These are phyloP conservation scores for Claviceps capensis DNA, from an alignment of 2,329 filamentous ascomycete genomes.

Conservation along the genomic window DNA sequence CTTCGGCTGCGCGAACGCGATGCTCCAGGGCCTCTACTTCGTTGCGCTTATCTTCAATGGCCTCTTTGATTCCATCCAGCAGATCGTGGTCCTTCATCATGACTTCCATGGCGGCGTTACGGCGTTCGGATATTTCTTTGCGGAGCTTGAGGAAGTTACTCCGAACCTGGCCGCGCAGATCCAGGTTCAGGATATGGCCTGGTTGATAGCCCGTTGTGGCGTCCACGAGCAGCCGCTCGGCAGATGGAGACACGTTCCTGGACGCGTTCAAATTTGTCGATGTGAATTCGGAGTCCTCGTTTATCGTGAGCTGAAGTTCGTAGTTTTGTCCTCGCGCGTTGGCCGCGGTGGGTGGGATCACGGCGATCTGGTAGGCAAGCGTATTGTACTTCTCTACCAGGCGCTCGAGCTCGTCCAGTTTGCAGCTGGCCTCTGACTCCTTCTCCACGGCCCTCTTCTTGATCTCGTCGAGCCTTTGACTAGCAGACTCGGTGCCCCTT, in stretches of 20 bases:
- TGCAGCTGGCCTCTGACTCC: constrained; percentile 73
- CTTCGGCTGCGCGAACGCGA: constrained; percentile 72
- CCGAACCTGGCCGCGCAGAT: constrained; percentile 73
- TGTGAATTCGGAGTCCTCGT: constrained; percentile 63
- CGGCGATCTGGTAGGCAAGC: constrained; percentile 79
- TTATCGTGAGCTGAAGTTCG: constrained; percentile 73
- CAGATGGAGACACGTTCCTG: constrained; percentile 25
- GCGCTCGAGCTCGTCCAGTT: constrained; percentile 84
- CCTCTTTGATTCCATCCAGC: constrained; percentile 88
- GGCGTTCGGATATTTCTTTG: constrained; percentile 84
- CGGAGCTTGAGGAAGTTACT: constrained; percentile 62
- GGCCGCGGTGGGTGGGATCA: constrained; percentile 72
- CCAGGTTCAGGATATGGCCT: constrained; percentile 74
- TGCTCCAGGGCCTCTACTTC: constrained; percentile 90
- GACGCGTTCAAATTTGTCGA: constrained; percentile 41
- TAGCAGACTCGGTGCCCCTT: constrained; percentile 67
- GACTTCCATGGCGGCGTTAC: constrained; percentile 67
- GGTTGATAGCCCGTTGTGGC: constrained; percentile 78
- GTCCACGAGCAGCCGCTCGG: constrained; percentile 69
- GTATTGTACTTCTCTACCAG: constrained; percentile 88
- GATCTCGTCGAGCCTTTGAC: constrained; percentile 65
- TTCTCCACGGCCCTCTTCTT: constrained; percentile 74
- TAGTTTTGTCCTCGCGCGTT: constrained; percentile 79
- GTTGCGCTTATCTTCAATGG: constrained; percentile 85
- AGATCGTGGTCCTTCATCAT: constrained; percentile 93